A percentile compares a stretch with the other conserved stretches of the same genome.
These are phyloP conservation scores for Eimeria sp. DNA, from an alignment of 169 alveolate species.

Conservation along the genomic window DNA sequence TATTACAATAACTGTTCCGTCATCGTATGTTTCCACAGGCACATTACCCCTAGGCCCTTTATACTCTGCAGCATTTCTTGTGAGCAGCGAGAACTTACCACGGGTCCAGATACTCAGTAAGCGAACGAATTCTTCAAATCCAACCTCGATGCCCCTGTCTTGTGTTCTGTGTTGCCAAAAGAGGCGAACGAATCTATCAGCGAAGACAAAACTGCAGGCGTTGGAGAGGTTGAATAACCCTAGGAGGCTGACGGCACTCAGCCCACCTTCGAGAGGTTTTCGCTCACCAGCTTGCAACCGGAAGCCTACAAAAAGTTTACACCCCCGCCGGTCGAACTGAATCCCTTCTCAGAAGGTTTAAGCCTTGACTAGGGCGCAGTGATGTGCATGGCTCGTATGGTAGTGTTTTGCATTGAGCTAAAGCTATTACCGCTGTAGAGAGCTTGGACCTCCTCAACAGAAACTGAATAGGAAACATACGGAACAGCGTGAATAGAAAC, in stretches of 20 bases:
- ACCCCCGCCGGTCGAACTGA: background rate
- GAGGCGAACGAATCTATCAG: slow-evolving; percentile 79
- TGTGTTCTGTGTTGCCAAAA: slow-evolving; percentile 80
- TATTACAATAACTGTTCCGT: background rate
- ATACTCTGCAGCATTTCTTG: background rate
- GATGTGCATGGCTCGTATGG: background rate
- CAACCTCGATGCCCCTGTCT: slow-evolving; percentile 81
- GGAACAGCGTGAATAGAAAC: background rate
- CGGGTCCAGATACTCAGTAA: slow-evolving; percentile 82
- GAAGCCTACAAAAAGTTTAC: slow-evolving; percentile 65
- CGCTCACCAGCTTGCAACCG: slow-evolving; percentile 77
- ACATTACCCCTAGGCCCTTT: background rate
- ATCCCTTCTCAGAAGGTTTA: background rate
- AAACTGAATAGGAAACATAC: slow-evolving; percentile 22
- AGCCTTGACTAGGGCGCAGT: background rate
- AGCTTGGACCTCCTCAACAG: slow-evolving; percentile 77
- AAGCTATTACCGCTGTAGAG: slow-evolving; percentile 59
- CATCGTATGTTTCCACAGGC: background rate
- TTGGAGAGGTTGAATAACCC: slow-evolving; percentile 80
- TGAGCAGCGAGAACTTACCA: slow-evolving; percentile 29
- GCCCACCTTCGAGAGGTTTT: slow-evolving; percentile 80
- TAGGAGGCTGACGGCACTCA: slow-evolving; percentile 81
- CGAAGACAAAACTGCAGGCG: slow-evolving; percentile 80
- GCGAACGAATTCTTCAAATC: slow-evolving; percentile 82
- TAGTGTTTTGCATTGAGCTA: background rate